A percentile compares a stretch with the other conserved stretches of the same genome.
These are phyloP conservation scores for Penicillium robsamsonii DNA, from an alignment of 495 filamentous ascomycete species.

Conservation along the genomic window DNA sequence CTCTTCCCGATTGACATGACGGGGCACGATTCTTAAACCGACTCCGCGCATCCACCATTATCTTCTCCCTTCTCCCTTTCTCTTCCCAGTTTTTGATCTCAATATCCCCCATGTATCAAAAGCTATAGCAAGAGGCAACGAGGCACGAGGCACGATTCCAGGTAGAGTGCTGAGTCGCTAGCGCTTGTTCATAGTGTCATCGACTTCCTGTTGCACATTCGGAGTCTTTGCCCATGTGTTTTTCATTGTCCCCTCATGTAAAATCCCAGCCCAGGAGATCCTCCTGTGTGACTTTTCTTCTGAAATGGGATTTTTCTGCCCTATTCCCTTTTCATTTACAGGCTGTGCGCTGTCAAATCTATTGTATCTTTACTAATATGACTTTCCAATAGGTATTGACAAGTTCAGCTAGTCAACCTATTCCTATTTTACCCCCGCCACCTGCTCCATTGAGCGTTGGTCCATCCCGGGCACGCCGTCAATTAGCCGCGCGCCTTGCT, in stretches of 20 bases:
- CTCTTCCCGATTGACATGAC: slow-evolving; percentile 55
- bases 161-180: background rate
- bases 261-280: background rate
- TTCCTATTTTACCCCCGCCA: slow-evolving; percentile 47
- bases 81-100: background rate
- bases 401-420: slow-evolving; percentile 43
- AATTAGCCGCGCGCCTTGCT: slow-evolving; percentile 79
- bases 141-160: background rate
- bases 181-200: background rate
- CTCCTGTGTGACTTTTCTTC: background rate
- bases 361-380: slow-evolving; percentile 15
- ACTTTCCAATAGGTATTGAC: slow-evolving; percentile 25
- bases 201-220: background rate
- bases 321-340: background rate
- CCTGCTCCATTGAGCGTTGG: slow-evolving; percentile 63
- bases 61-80: background rate
- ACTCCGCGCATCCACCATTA: slow-evolving; percentile 9
- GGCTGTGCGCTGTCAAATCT: background rate
- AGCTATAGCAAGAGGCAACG: background rate
- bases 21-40: slow-evolving; percentile 49
- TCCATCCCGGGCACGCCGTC: slow-evolving; percentile 81
- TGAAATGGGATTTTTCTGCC: background rate
- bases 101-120: background rate
- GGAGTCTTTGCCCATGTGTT: background rate
- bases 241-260: background rate